Percentiles rank a stretch among this genome's conserved stretches.
Conservation (phyloP, 2,329 filamentous ascomycete genomes). For the Chaetomiaceae sp. region DNA sequence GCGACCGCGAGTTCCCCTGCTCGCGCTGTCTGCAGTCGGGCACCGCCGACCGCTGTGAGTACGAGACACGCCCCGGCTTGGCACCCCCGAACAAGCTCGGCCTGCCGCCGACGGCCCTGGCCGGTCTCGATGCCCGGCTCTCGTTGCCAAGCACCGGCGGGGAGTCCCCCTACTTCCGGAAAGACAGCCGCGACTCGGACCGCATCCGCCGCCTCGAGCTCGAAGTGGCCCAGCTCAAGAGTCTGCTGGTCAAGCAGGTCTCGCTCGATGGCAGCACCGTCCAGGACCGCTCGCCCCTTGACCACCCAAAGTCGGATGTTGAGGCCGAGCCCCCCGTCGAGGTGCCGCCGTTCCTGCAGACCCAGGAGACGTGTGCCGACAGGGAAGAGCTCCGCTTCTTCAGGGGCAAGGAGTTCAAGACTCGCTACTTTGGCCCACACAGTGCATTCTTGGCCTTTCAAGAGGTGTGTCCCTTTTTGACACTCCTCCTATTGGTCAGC, state of each 20-base stretch:
- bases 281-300: slow-evolving; percentile 31
- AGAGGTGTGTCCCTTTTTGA: slow-evolving; percentile 35
- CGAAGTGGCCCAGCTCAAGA: slow-evolving; percentile 55
- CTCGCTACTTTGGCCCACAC: slow-evolving; percentile 56
- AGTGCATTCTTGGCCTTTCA: slow-evolving; percentile 58
- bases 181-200: slow-evolving; percentile 49
- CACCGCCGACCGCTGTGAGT: slow-evolving; percentile 56
- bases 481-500: background rate
- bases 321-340: slow-evolving; percentile 23
- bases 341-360: slow-evolving; percentile 33
- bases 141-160: slow-evolving; percentile 39
- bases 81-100: slow-evolving; percentile 43
- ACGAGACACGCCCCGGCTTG: slow-evolving; percentile 47
- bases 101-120: slow-evolving; percentile 40
- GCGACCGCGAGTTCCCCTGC: slow-evolving; percentile 58
- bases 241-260: slow-evolving; percentile 43
- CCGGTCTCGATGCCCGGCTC: slow-evolving; percentile 42
- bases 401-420: slow-evolving; percentile 56
- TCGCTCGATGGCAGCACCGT: slow-evolving; percentile 49
- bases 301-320: slow-evolving; percentile 16
- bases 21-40: slow-evolving; percentile 60
- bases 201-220: slow-evolving; percentile 56
- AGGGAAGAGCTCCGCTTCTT: slow-evolving; percentile 55
- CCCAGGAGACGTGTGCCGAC: slow-evolving; percentile 36
- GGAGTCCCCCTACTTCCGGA: slow-evolving; percentile 33